A percentile compares a stretch with the other conserved stretches of the same genome.
These are phyloP conservation scores for Pouteria glomerata DNA, from an alignment of 148 eudicot species.

Conservation along the genomic window DNA sequence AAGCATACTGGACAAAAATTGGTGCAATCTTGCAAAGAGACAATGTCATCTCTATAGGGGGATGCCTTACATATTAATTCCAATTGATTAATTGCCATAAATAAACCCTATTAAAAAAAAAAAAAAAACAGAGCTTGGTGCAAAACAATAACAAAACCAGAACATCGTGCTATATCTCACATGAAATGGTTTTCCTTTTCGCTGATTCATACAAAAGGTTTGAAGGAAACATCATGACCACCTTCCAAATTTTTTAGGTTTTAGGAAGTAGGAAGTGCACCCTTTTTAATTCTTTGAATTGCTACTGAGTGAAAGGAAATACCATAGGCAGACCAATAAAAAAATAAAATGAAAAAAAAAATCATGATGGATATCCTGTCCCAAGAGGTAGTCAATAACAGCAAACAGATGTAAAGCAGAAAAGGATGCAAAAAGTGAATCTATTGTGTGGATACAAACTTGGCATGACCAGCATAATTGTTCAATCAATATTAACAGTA, in stretches of 20 bases:
- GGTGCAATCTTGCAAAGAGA: no score
- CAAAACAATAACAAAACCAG: no score
- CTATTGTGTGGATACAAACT: not conserved
- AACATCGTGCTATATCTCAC: no score
- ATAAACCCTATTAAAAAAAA: no score
- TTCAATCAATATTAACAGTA: slow-evolving; percentile 6
- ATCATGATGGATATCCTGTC: not conserved
- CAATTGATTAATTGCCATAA: no score
- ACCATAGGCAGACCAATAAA: not conserved
- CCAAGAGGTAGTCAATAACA: not conserved
- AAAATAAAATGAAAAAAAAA: not conserved
- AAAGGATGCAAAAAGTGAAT: not conserved
- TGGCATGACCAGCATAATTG: slow-evolving; percentile 1
- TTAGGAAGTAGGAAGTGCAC: not conserved
- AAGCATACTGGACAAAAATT: no score
- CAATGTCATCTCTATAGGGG: no score
- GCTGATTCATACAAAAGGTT: not conserved
- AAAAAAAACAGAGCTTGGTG: no score
- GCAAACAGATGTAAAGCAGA: not conserved
- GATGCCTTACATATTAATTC: no score
- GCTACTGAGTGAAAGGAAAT: not conserved
- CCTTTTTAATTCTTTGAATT: not conserved
- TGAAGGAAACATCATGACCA: not conserved
- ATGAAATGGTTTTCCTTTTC: no score
- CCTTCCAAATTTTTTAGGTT: not conserved